Conservation (phyloP, 2,329 filamentous ascomycete genomes). For the Calonectria leucothoes region DNA sequence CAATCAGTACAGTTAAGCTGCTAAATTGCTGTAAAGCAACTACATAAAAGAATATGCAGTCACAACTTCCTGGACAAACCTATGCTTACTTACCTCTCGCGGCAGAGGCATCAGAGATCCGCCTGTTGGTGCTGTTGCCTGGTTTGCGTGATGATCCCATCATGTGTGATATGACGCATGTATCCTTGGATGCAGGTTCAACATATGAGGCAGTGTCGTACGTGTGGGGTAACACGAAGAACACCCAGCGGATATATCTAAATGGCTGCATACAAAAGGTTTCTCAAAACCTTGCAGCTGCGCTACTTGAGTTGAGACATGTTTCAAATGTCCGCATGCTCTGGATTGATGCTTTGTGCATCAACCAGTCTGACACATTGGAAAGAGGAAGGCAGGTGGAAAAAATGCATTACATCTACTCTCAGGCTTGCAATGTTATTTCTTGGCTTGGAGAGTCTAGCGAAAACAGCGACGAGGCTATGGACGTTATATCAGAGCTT, state of each 20-base stretch:
- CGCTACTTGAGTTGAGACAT: background rate
- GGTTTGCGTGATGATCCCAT: background rate
- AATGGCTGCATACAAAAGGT: background rate
- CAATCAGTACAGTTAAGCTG: no score
- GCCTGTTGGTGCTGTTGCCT: background rate
- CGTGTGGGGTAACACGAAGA: background rate
- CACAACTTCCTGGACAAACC: no score
- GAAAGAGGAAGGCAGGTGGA: background rate
- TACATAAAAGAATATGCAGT: no score
- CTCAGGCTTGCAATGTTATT: background rate
- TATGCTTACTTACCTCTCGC: background rate
- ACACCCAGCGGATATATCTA: background rate
- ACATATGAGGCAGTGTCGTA: background rate
- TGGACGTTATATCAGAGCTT: background rate
- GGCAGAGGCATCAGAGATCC: background rate
- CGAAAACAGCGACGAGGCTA: background rate
- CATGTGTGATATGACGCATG: background rate
- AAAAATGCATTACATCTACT: background rate
- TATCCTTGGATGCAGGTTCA: background rate
- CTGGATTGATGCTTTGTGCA: background rate
- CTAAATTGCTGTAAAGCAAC: no score
- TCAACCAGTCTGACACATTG: background rate
- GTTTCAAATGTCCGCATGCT: background rate
- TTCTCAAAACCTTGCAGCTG: background rate
- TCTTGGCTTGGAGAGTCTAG: background rate